These are phyloP conservation scores for Colletotrichum navitas DNA, from an alignment of 2,329 filamentous ascomycete species.

Conservation along the genomic window DNA sequence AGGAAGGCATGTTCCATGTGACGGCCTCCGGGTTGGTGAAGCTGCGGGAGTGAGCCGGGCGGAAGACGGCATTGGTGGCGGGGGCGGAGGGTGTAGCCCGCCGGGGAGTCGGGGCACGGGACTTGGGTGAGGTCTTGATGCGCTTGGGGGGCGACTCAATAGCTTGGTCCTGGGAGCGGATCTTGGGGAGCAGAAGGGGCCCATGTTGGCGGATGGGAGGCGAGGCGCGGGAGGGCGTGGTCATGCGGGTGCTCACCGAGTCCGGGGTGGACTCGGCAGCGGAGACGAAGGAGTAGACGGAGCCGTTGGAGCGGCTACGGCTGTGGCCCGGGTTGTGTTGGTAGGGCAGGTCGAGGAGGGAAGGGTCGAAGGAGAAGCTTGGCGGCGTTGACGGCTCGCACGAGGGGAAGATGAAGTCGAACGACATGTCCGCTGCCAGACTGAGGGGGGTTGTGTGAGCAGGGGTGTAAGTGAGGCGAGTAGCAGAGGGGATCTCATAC, in stretches of 20 bases:
- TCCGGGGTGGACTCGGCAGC: constrained; percentile 68
- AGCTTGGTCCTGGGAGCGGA: constrained; percentile 85
- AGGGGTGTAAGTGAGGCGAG: constrained; percentile 42
- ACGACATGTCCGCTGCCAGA: constrained; percentile 72
- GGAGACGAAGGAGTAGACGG: constrained; percentile 77
- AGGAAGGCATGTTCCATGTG: constrained; percentile 51
- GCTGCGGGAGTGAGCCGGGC: constrained; percentile 67
- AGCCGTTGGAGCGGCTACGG: constrained; percentile 75
- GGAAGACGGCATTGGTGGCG: constrained; percentile 51
- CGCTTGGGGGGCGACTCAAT: constrained; percentile 71
- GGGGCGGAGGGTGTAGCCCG: constrained; percentile 24
- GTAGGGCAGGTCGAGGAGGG: constrained; percentile 68
- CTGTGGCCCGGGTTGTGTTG: constrained; percentile 62
- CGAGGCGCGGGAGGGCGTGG: constrained; percentile 73
- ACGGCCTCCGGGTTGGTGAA: constrained; percentile 72
- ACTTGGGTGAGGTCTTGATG: constrained; percentile 65
- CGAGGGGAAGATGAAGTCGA: constrained; percentile 70
- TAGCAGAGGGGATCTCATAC: constrained; percentile 47
- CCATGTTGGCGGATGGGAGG: constrained; percentile 84
- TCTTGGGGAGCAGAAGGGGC: constrained; percentile 85
- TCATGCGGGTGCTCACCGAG: constrained; percentile 75
- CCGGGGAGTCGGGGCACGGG: constrained; percentile 46
- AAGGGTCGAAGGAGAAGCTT: constrained; percentile 67
- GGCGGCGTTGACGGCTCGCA: constrained; percentile 65
- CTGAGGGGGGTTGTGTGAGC: constrained; percentile 53